Conservation (phyloP, 2,329 filamentous ascomycete genomes). For the Sclerotinia nivalis region DNA sequence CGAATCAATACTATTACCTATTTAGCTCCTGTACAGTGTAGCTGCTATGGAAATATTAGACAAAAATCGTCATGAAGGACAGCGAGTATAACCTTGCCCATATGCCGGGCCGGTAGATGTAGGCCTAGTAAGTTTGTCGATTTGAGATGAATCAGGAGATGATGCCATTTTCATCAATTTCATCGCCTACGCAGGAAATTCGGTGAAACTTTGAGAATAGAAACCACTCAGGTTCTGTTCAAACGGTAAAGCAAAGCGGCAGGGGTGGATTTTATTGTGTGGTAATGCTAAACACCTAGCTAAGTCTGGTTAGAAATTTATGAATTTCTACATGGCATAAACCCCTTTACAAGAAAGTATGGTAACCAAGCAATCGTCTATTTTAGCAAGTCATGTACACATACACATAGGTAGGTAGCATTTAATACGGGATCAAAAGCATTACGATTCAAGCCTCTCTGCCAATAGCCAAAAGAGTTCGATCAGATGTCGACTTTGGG, state of each 20-base stretch:
- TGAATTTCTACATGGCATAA: slow-evolving; percentile 2
- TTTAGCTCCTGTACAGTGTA: background rate
- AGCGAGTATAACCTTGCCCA: slow-evolving; percentile 17
- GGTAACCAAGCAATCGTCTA: background rate
- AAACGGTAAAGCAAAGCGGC: background rate
- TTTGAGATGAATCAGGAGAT: slow-evolving; percentile 24
- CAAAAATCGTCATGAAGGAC: background rate
- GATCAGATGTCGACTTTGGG: background rate
- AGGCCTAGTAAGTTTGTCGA: slow-evolving; percentile 13
- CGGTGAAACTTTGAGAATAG: slow-evolving; percentile 15
- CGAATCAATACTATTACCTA: slow-evolving; percentile 2
- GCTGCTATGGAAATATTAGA: background rate
- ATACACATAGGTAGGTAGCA: background rate
- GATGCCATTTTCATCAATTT: slow-evolving; percentile 6
- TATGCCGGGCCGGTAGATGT: slow-evolving; percentile 23
- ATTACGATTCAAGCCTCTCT: slow-evolving; percentile 1
- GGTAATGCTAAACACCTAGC: background rate
- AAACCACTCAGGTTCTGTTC: background rate
- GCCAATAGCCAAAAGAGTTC: too few relatives aligned
- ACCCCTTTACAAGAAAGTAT: slow-evolving; percentile 7
- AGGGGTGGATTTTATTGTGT: background rate
- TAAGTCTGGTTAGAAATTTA: background rate
- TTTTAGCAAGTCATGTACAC: slow-evolving; percentile 4
- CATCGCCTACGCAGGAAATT: slow-evolving; percentile 26
- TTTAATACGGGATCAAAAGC: background rate